Conservation (phyloP, 2,329 filamentous ascomycete genomes). For the Huntiella bhutanensis region DNA sequence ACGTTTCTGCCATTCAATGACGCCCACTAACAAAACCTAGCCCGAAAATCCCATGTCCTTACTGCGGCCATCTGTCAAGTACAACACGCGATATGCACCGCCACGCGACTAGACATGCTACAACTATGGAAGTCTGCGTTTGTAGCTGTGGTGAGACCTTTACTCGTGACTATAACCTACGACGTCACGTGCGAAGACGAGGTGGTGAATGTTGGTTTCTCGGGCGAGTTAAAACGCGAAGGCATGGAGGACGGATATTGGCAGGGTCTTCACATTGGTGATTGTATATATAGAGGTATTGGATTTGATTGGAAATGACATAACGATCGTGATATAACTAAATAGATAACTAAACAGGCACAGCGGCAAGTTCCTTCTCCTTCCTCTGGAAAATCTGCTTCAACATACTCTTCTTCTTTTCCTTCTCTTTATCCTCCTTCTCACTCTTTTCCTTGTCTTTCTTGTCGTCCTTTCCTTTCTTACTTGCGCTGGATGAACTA, state of each 20-base stretch:
- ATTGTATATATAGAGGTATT: neutral
- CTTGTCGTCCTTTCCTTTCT: constrained; percentile 1
- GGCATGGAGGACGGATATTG: constrained; percentile 4
- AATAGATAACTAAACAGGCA: constrained; percentile 13
- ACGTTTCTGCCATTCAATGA: too few relatives aligned
- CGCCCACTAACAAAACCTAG: too few relatives aligned
- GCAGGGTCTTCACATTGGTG: neutral
- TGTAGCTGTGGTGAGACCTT: constrained; percentile 7
- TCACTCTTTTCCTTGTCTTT: constrained; percentile 18
- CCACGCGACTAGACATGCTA: constrained; percentile 5
- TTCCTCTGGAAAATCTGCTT: constrained; percentile 40
- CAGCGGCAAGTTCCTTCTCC: constrained; percentile 18
- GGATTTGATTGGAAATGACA: constrained; percentile 7
- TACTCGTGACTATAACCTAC: constrained; percentile 10
- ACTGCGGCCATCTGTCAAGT: constrained; percentile 1
- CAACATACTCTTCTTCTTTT: constrained; percentile 32
- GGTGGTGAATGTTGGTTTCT: neutral
- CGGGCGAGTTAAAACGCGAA: neutral
- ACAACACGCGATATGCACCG: constrained; percentile 7
- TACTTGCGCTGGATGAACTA: neutral
- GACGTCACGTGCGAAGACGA: constrained; percentile 3
- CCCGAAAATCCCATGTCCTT: neutral
- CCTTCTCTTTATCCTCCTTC: constrained; percentile 16
- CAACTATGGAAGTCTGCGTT: constrained; percentile 1
- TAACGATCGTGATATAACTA: neutral